A percentile compares a stretch with the other conserved stretches of the same genome.
These are phyloP conservation scores for Inosperma sp. DNA, from an alignment of 768 basidiomycete species.

Conservation along the genomic window DNA sequence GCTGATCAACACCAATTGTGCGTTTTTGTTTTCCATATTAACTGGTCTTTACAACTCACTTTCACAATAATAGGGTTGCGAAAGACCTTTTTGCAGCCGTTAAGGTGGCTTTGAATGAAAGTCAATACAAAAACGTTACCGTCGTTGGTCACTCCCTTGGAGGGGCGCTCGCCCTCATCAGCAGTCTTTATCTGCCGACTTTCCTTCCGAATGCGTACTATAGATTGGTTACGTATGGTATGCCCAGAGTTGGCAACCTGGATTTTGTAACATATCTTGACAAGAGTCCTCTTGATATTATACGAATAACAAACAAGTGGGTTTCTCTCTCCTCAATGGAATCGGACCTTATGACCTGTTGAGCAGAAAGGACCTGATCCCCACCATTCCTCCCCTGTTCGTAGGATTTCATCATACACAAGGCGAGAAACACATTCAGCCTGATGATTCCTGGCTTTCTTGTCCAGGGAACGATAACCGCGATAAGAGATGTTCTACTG, in stretches of 20 bases:
- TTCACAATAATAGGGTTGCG: constrained; percentile 32
- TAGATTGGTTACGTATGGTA: constrained; percentile 36
- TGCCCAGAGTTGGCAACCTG: constrained; percentile 52
- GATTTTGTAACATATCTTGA: constrained; percentile 62
- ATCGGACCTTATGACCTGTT: not conserved
- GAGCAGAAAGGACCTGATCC: constrained; percentile 40
- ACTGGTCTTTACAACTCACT: not conserved
- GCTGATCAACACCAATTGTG: constrained; percentile 35
- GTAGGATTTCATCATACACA: constrained; percentile 43
- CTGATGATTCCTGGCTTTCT: constrained; percentile 45
- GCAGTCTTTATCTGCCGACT: constrained; percentile 50
- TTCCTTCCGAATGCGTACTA: constrained; percentile 40
- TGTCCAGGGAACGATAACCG: constrained; percentile 65
- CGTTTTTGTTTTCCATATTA: not conserved
- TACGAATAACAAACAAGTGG: constrained; percentile 58
- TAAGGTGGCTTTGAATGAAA: constrained; percentile 31
- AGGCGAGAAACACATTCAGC: constrained; percentile 49
- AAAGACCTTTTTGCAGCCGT: constrained; percentile 41
- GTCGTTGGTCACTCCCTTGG: constrained; percentile 48
- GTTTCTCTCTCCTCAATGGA: constrained; percentile 3
- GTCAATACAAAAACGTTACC: constrained; percentile 36
- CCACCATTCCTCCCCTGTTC: constrained; percentile 39
- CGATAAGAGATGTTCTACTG: constrained; percentile 45
- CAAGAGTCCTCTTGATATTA: constrained; percentile 30
- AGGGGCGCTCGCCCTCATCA: constrained; percentile 53